Base-by-base conservation (phyloP, 441 rosid species). In the Euphorbia schlechtendalii region DNA sequence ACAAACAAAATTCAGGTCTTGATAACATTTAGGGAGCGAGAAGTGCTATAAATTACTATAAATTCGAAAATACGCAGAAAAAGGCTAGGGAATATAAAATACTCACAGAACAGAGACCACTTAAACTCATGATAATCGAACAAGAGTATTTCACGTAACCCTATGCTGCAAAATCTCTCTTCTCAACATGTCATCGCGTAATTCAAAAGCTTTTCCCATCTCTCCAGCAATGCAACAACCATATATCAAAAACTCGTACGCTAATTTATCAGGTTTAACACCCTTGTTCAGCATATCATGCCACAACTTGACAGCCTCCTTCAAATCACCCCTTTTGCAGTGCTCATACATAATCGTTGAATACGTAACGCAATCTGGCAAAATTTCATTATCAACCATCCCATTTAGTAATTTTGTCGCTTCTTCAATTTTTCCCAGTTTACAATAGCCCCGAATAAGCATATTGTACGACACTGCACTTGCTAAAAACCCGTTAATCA, bases 311-410 rank as follows among this genome's bases (percentile, higher is more conserved):
- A 85, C 58, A 8, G 97, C 94, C 74, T 83, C 84, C 56, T 64
- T 71, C 71, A 93, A 76, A 65, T 76, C 61, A 9, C 83, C 85
- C 72, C 72, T 74, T 75, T 70, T 77, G 66, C 94, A 85, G 10
- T 76, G 78, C 79, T 90, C 87, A 55, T 78, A 75, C 55, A 93
- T 86, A 72, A 93, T 71, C 8, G 96, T 93, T 22, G 98, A 85
- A 70, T 88, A 90, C 4, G 96, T 86, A 68, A 93, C 77, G 70
- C 94, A 87, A 75, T 90, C 96, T 3, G 96, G 98, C 18, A 73
- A 74, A 63, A 86, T 68, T 55, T 83, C 86, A 25, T 68, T 73
- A 22, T 64, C 79, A 21, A 72, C 45, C 98, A 93, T 93, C 71
- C 76, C 83, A 48, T 45, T 76, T 55, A 90, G 52, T 53, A 86